phyloP scores from a whole-genome alignment of 345 rosid species.

The Moringa oleifera region DNA sequence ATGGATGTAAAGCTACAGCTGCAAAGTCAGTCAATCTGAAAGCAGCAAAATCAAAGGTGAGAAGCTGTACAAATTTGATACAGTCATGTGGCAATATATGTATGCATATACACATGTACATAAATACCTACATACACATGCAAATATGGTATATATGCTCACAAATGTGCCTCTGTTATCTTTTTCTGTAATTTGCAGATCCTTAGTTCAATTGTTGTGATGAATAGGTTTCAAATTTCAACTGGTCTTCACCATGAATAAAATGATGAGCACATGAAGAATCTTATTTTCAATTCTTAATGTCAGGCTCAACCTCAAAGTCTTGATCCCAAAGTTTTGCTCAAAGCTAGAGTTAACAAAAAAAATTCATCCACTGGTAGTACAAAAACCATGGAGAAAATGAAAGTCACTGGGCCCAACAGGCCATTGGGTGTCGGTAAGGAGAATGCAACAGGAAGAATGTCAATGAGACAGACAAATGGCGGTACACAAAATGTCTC shows the following conservation, averaged over 20 bases:
- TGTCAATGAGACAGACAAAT: slow-evolving; percentile 13
- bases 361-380: slow-evolving; percentile 11
- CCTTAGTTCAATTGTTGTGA: background rate
- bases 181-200: background rate
- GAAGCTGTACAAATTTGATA: background rate
- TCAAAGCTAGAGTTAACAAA: slow-evolving; percentile 17
- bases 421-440: slow-evolving; percentile 26
- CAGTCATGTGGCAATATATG: background rate
- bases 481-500: slow-evolving; percentile 15
- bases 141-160: background rate
- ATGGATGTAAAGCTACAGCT: slow-evolving; percentile 8
- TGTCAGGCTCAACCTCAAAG: slow-evolving; percentile 31
- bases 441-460: slow-evolving; percentile 28
- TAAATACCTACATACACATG: too few relatives aligned
- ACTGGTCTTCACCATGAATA: slow-evolving; percentile 1
- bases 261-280: background rate
- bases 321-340: slow-evolving; percentile 18
- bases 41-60: slow-evolving; percentile 36
- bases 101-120: background rate
- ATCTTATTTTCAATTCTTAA: slow-evolving; percentile 4
- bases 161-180: background rate
- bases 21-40: slow-evolving; percentile 17
- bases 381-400: slow-evolving; percentile 18
- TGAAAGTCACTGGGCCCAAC: slow-evolving; percentile 10
- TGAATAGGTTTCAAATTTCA: background rate